Base-by-base conservation (phyloP, 306 rosid genomes). In the Prunus mira region DNA sequence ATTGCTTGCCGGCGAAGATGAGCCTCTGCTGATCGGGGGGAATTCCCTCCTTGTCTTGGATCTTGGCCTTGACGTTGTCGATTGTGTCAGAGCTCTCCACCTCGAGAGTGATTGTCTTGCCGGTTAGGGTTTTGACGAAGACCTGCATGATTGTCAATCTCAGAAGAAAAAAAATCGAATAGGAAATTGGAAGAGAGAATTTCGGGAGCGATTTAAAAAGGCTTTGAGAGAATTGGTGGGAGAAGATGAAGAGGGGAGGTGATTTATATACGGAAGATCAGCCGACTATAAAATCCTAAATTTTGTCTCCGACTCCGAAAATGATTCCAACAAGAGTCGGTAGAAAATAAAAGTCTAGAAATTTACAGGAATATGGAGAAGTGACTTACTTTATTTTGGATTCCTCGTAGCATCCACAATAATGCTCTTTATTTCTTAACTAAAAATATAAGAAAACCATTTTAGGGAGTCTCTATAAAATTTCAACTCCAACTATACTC, bases 101-200 rank as follows among this genome's bases (percentile, higher is more conserved):
- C 80, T 82, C 86, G 6, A 82, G 75, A 1, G 86, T 82, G 70
- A 82, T 78, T 17, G 88, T 85, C 77, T 85, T 85, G 12, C 88
- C 88, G 41, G 88, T 85, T 0, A 85, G 66, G 43, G 88, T 85
- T 57, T 85, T 81, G 28, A 81, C 84, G 62, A 81, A 81, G 77
- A 82, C 74, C 80, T 82, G 86, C 86, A 78, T 82, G 19, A 14
- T 72, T 19, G 19, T 30, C 12, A 11, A 30, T 19, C 12, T 55
- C 10, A 10, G 56, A 15, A 18, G 28, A 0, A 18, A 38, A 34
- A 38, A 38, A 7, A 6, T 7, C 9, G 43, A 38, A 3, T 7
- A 3, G 45, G 27, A 3, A 61, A 13, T 20, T 18, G 3, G 24
- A 3, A 3, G 24, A 12, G 2, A 32, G 34, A 12, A 0, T 13